Evolutionary conservation across 495 filamentous ascomycete species (phyloP).

Genomic region (Neurospora sp.): DNA sequence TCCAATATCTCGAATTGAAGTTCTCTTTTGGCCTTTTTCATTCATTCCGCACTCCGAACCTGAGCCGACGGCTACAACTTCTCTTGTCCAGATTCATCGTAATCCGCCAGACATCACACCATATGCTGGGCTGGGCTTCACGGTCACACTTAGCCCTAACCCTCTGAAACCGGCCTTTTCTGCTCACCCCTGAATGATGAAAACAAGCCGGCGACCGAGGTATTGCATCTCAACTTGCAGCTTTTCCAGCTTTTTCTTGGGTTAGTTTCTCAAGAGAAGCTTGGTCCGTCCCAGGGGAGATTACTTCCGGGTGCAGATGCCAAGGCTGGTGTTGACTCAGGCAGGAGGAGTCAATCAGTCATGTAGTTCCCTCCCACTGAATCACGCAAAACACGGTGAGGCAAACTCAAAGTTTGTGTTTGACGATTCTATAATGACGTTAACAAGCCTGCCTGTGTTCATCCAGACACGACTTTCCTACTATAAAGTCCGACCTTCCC

Average conservation of each 20-base stretch:
- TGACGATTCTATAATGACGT: background rate
- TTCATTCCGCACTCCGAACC: background rate
- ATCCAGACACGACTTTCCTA: background rate
- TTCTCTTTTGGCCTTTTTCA: too few relatives aligned
- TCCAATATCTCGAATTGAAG: too few relatives aligned
- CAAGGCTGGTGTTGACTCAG: background rate
- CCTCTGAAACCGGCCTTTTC: background rate
- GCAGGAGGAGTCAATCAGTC: background rate
- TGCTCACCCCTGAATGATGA: background rate
- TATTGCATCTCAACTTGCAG: background rate
- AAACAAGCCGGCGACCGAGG: background rate
- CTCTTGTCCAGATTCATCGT: background rate
- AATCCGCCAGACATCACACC: background rate
- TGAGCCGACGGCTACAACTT: background rate
- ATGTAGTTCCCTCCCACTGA: too few relatives aligned
- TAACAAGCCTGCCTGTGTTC: background rate
- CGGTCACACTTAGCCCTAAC: background rate
- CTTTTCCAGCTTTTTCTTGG: too few relatives aligned
- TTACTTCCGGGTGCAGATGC: background rate
- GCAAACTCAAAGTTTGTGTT: background rate
- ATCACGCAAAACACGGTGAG: background rate
- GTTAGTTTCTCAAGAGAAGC: background rate
- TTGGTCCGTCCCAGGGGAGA: background rate
- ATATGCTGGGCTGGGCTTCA: too few relatives aligned
- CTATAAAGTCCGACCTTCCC: background rate